phyloP scores from a whole-genome alignment of 176 grass and related monocot genomes.

The Otatea glauca region DNA sequence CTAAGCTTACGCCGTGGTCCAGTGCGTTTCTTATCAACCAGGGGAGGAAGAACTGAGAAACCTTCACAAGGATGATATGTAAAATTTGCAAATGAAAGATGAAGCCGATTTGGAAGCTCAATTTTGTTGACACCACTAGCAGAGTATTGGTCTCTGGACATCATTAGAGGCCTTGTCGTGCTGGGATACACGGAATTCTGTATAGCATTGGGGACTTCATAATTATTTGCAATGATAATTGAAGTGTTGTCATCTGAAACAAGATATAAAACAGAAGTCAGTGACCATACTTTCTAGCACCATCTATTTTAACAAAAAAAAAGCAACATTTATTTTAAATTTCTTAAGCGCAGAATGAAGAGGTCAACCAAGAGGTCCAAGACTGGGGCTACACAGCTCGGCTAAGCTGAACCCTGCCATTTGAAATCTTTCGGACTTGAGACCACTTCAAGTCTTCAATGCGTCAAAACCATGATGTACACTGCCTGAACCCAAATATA shows the following conservation, averaged over 20 bases:
- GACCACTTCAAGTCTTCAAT: not conserved
- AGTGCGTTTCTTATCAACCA: conserved; percentile 81
- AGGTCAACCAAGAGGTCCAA: not conserved
- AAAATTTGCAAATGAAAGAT: conserved; percentile 50
- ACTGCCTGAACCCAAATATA: not conserved
- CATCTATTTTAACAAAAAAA: not conserved
- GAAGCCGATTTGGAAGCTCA: conserved; percentile 46
- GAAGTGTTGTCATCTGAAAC: conserved; percentile 80
- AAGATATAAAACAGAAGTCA: conserved; percentile 32
- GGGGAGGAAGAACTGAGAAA: conserved; percentile 72
- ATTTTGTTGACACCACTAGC: conserved; percentile 43
- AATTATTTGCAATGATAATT: conserved; percentile 63
- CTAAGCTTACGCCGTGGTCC: conserved; percentile 88
- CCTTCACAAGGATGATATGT: conserved; percentile 81
- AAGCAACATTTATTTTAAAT: not conserved
- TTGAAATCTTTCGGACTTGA: not conserved
- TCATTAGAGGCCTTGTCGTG: conserved; percentile 42
- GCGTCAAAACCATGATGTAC: not conserved
- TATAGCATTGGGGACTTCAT: conserved; percentile 51
- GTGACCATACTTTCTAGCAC: not conserved
- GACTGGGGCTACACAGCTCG: not conserved
- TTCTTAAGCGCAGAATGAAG: not conserved
- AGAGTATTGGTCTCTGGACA: conserved; percentile 41
- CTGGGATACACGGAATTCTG: conserved; percentile 53
- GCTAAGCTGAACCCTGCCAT: not conserved